Evolutionary conservation across 2,329 filamentous ascomycete species (phyloP).

Genomic region (Chaetomiaceae sp.): DNA sequence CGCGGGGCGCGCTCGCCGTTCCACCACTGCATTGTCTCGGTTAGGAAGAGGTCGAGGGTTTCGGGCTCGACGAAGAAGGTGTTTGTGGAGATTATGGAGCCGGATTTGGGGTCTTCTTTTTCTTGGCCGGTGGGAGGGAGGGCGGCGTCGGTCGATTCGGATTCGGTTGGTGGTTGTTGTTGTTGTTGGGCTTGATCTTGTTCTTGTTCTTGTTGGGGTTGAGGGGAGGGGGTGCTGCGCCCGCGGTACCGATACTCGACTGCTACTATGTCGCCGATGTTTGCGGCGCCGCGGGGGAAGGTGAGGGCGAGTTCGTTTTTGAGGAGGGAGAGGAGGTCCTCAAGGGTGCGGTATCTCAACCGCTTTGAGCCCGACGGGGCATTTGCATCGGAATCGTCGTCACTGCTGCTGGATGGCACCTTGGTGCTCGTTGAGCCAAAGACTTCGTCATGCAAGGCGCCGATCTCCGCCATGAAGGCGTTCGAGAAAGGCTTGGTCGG

Average conservation of each 20-base stretch:
- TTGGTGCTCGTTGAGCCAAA: conserved; percentile 49
- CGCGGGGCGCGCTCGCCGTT: conserved; percentile 64
- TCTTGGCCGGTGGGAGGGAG: background rate
- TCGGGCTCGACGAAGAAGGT: conserved; percentile 63
- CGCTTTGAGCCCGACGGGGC: too few species aligned
- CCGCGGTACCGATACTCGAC: conserved; percentile 50
- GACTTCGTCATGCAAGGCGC: conserved; percentile 59
- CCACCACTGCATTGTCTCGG: conserved; percentile 80
- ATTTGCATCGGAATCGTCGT: conserved; percentile 24
- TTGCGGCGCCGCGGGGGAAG: conserved; percentile 45
- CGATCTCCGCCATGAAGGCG: conserved; percentile 70
- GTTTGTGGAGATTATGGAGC: conserved; percentile 46
- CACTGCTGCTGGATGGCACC: conserved; percentile 51
- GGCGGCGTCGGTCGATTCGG: background rate
- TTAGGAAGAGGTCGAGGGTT: conserved; percentile 61
- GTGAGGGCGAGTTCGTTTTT: conserved; percentile 45
- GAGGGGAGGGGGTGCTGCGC: conserved; percentile 19
- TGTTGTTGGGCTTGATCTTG: background rate
- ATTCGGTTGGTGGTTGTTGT: background rate
- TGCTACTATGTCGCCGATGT: conserved; percentile 46
- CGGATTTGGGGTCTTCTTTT: background rate
- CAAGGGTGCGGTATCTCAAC: conserved; percentile 46
- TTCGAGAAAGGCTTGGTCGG: conserved; percentile 67
- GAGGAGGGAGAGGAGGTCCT: conserved; percentile 44
- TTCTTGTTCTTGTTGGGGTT: background rate